Conservation (phyloP, 306 rosid species). For the peach (Prunus persica) region DNA sequence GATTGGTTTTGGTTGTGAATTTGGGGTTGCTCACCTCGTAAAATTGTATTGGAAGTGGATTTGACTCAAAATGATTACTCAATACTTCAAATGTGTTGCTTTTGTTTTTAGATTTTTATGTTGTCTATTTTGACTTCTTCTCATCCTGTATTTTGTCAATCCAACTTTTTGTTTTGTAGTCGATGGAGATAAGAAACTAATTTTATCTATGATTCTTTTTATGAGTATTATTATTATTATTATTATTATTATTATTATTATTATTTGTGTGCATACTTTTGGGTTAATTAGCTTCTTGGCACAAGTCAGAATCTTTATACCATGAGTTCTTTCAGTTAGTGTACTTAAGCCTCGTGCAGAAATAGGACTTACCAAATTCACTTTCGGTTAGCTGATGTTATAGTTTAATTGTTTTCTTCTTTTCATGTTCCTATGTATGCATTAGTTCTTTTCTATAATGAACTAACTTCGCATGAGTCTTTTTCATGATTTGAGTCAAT, state of each 20-base stretch:
- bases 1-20: background rate
- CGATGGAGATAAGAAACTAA: too few species aligned
- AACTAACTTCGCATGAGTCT: too few species aligned
- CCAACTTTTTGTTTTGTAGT: background rate
- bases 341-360: too few species aligned
- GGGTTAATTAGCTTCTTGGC: background rate
- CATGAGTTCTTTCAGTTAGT: background rate
- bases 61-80: conserved; percentile 5
- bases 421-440: too few species aligned
- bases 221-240: background rate
- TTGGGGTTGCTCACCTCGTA: background rate
- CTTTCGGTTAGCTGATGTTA: too few species aligned
- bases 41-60: background rate
- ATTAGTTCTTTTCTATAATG: too few species aligned
- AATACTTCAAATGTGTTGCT: background rate
- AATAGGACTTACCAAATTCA: background rate
- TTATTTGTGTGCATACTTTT: background rate
- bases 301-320: background rate
- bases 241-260: background rate
- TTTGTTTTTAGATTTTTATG: background rate
- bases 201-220: conserved; percentile 7
- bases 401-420: too few species aligned
- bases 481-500: too few species aligned
- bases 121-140: background rate
- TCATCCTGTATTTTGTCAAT: background rate